Conservation (phyloP, 306 rosid genomes). For the Lathyrus oleraceus region DNA sequence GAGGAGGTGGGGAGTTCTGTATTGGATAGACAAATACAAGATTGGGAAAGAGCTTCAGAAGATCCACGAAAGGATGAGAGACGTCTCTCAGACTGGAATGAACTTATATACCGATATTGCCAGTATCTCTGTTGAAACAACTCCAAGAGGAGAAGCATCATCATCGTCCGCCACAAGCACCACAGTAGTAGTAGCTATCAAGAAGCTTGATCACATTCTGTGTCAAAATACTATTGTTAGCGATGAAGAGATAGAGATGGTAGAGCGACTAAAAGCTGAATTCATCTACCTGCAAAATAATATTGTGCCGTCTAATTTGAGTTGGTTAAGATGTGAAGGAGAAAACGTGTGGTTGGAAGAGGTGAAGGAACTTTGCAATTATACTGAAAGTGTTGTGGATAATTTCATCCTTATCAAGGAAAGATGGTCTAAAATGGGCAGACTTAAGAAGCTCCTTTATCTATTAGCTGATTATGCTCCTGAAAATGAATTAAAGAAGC, state of each 20-base stretch:
- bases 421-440: not conserved
- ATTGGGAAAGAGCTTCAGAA: not conserved
- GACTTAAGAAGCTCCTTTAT: not conserved
- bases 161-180: not conserved
- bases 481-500: not conserved
- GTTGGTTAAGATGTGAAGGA: not conserved
- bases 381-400: not conserved
- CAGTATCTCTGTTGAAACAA: not conserved
- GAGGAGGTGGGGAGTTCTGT: not conserved
- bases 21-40: not conserved
- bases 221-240: not conserved
- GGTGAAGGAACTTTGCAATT: conserved; percentile 3
- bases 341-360: conserved; percentile 25
- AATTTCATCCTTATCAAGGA: conserved; percentile 16
- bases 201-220: conserved; percentile 12
- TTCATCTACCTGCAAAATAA: not conserved
- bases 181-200: not conserved
- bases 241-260: not conserved
- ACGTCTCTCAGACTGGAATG: not conserved
- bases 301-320: not conserved
- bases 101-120: not conserved
- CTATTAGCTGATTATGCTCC: not conserved
- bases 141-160: not conserved
- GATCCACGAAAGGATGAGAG: not conserved
- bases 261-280: not conserved